These are phyloP conservation scores for Coleophoma eucalyptorum DNA, from an alignment of 2,329 filamentous ascomycete genomes.

Conservation along the genomic window DNA sequence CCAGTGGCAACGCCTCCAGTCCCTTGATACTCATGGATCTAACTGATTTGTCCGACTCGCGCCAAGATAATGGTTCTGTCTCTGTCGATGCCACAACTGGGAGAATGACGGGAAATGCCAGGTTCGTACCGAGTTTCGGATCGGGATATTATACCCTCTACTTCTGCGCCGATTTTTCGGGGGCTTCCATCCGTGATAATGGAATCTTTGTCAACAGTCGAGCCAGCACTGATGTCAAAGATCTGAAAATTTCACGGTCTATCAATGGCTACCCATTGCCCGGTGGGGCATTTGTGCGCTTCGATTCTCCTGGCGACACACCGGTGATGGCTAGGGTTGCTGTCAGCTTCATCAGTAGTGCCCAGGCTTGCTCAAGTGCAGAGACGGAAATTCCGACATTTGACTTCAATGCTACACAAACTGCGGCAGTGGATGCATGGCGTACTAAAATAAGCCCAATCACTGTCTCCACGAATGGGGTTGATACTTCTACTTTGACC, in stretches of 20 bases:
- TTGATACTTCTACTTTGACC: conserved; percentile 49
- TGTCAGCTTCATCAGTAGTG: conserved; percentile 63
- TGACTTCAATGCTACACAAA: conserved; percentile 55
- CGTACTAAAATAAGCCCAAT: conserved; percentile 56
- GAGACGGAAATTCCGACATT: conserved; percentile 64
- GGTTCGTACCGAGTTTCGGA: conserved; percentile 63
- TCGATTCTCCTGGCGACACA: conserved; percentile 42
- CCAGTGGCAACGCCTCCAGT: conserved; percentile 28
- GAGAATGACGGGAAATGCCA: conserved; percentile 57
- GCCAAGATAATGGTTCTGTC: conserved; percentile 51
- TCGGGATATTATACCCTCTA: conserved; percentile 54
- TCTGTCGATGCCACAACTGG: conserved; percentile 51
- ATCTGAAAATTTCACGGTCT: conserved; percentile 44
- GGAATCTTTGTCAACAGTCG: conserved; percentile 59
- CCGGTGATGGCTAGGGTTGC: conserved; percentile 62
- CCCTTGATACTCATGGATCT: conserved; percentile 65
- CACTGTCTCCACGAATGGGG: conserved; percentile 45
- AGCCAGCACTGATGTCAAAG: conserved; percentile 42
- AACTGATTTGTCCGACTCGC: conserved; percentile 57
- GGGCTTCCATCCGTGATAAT: conserved; percentile 51
- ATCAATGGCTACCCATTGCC: conserved; percentile 53
- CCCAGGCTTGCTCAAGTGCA: conserved; percentile 64
- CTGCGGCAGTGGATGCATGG: conserved; percentile 54
- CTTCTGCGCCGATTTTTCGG: conserved; percentile 67
- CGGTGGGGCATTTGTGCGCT: conserved; percentile 60